Percentiles rank a stretch among this genome's conserved stretches.
phyloP scores from a whole-genome alignment of 2,329 filamentous ascomycete genomes.

The Tolypocladium guangdongense region DNA sequence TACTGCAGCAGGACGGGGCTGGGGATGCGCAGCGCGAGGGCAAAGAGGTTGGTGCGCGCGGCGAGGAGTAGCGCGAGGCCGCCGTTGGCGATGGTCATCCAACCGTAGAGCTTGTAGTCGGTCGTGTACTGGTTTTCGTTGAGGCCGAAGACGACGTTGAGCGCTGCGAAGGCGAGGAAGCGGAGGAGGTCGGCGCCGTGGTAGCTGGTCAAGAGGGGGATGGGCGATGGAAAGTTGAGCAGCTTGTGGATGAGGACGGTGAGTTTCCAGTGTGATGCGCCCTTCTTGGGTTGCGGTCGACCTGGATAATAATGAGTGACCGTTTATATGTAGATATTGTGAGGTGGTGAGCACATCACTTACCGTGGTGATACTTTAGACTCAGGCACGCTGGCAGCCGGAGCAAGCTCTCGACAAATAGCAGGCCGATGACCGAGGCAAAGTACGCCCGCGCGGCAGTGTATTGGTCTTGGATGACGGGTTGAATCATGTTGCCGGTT shows the following conservation, averaged over 20 bases:
- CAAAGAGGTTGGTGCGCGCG: conserved; percentile 12
- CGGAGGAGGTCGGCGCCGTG: conserved; percentile 8
- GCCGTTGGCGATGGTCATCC: conserved; percentile 14
- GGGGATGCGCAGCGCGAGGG: conserved; percentile 10
- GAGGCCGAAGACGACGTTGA: conserved; percentile 12
- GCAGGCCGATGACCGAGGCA: conserved; percentile 8
- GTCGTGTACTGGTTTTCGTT: conserved; percentile 12
- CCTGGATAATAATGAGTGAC: not conserved
- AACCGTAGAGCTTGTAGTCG: conserved; percentile 16
- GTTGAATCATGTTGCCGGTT: conserved; percentile 3
- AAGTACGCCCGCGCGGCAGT: conserved; percentile 8
- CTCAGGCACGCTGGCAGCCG: not conserved
- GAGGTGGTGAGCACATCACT: too few species aligned
- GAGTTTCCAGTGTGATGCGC: not conserved
- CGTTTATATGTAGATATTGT: not conserved
- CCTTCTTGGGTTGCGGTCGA: not conserved
- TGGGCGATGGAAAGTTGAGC: not conserved
- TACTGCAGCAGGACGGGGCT: conserved; percentile 9
- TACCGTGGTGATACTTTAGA: not conserved
- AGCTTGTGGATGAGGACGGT: not conserved
- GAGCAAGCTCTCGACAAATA: conserved; percentile 9
- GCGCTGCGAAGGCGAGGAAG: conserved; percentile 8
- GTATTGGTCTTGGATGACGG: conserved; percentile 10
- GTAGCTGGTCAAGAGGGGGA: conserved; percentile 4
- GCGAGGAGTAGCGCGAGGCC: conserved; percentile 12